Percentiles rank a stretch among this genome's conserved stretches.
These are phyloP conservation scores for Russula earlei DNA, from an alignment of 768 basidiomycete genomes.

Conservation along the genomic window DNA sequence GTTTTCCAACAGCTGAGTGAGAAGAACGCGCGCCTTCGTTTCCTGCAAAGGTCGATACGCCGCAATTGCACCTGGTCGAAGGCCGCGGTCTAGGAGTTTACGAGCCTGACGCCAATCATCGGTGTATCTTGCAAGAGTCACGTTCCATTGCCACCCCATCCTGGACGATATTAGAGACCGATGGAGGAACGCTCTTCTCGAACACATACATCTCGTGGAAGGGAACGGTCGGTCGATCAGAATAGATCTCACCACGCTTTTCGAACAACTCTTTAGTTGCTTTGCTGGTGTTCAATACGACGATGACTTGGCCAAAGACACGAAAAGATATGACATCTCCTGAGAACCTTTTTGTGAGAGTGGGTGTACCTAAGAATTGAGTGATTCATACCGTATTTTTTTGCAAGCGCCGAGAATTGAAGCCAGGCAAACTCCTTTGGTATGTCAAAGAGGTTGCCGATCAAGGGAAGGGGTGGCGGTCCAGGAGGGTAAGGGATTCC, in stretches of 20 bases:
- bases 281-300: conserved; percentile 40
- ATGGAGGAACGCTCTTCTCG: background rate
- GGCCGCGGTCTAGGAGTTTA: conserved; percentile 2
- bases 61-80: background rate
- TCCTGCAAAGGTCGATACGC: background rate
- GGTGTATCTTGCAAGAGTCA: background rate
- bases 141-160: background rate
- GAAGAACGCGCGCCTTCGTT: background rate
- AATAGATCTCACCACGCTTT: conserved; percentile 35
- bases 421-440: conserved; percentile 9
- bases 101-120: background rate
- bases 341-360: background rate
- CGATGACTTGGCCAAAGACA: conserved; percentile 37
- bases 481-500: conserved; percentile 5
- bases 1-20: background rate
- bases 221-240: background rate
- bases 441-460: conserved; percentile 6
- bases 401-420: background rate
- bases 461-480: background rate
- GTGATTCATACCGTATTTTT: background rate
- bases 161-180: background rate
- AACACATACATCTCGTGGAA: conserved; percentile 1
- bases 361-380: background rate
- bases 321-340: conserved; percentile 19
- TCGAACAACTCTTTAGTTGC: conserved; percentile 42